Base-by-base conservation (phyloP, 164 flowering plant species). In the Umbilicus rupestris region DNA sequence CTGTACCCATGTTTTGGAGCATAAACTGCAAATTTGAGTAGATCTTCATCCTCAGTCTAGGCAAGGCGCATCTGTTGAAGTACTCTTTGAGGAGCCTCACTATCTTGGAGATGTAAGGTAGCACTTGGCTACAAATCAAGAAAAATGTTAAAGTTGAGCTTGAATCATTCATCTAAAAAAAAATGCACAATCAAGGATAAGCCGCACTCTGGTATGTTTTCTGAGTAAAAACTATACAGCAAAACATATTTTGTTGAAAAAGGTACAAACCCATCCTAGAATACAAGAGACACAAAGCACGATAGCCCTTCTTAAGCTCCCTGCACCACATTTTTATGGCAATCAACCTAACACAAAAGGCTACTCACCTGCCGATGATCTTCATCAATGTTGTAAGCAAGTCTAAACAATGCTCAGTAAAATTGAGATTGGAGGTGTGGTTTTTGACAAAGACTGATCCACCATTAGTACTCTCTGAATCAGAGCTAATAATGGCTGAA, bases 1-100 rank as follows among this genome's bases (percentile, higher is more conserved):
- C 97, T 67, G 76, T 80, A 44, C 97, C 95, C 92, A 88, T 81
- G 66, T 92, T 84, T 62, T 79, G 73, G 66, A 94, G 77, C 73
- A 91, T 67, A 29, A 70, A 71, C 77, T 68, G 78, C 64, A 76
- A 39, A 71, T 87, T 68, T n/a, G 85, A 75, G 71, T 94, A 94
- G 47, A 85, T 76, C 75, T 84, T 88, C 73, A 79, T 75, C 77
- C 96, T 88, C 62, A 91, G 65, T 46, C 79, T 77, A 62, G 97
- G 85, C 66, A 81, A 69, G 33, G 55, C 63, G 72, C 92, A 87
- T 74, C 65, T 80, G 69, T 73, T 77, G 57, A 88, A 79, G 76
- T 85, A 89, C 29, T 69, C 73, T 14, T 66, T 77, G n/a, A 91
- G 68, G 65, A 89, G 79, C 35, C 82, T 81, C 19, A 79, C 78